These are phyloP conservation scores for Candida ovalis DNA, from an alignment of 805 yeast species.

Conservation along the genomic window DNA sequence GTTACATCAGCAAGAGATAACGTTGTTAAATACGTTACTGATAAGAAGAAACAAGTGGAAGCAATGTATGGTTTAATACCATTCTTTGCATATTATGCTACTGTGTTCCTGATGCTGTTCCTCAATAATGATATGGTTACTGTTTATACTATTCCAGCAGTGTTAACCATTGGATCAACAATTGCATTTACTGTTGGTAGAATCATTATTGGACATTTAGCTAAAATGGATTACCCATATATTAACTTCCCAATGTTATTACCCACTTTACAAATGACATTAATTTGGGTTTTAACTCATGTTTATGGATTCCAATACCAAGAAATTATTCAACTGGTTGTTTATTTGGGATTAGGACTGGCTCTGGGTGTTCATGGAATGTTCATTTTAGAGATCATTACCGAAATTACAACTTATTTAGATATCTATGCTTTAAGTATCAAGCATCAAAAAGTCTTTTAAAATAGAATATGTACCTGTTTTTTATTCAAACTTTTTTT, in stretches of 20 bases:
- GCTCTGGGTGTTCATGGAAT: conserved; percentile 64
- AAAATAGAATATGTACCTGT: not conserved
- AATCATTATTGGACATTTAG: conserved; percentile 82
- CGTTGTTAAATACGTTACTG: conserved; percentile 40
- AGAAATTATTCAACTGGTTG: conserved; percentile 45
- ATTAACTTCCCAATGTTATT: conserved; percentile 66
- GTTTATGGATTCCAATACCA: conserved; percentile 38
- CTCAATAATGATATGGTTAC: conserved; percentile 50
- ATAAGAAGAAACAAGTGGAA: conserved; percentile 29
- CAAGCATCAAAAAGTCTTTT: conserved; percentile 62
- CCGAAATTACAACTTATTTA: conserved; percentile 72
- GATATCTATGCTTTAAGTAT: conserved; percentile 85
- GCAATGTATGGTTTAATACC: conserved; percentile 62
- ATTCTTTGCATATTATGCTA: conserved; percentile 50
- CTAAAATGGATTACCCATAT: conserved; percentile 73
- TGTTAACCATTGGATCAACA: conserved; percentile 67
- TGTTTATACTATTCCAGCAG: conserved; percentile 48
- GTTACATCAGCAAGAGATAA: conserved; percentile 63
- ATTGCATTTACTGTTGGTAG: conserved; percentile 88
- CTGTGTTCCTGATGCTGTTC: conserved; percentile 44
- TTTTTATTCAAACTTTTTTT: not conserved
- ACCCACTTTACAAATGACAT: conserved; percentile 48
- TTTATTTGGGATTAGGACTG: conserved; percentile 65
- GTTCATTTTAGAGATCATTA: conserved; percentile 74
- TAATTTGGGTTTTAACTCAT: conserved; percentile 33